Evolutionary conservation across 768 basidiomycete species (phyloP).

Genomic region (Cantharellus anzutake): DNA sequence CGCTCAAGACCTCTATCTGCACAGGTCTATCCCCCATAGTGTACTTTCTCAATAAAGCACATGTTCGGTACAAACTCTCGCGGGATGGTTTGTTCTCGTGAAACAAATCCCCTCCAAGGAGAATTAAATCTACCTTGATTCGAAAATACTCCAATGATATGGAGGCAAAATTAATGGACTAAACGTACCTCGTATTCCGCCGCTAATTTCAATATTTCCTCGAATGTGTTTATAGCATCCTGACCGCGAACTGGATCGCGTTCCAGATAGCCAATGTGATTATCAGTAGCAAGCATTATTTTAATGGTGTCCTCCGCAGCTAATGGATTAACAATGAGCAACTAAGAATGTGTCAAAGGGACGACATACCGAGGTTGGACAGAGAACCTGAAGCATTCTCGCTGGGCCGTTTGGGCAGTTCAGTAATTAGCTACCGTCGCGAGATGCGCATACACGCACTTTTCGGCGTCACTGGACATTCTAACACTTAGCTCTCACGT

Average conservation of each 20-base stretch:
- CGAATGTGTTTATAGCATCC: slow-evolving; percentile 90
- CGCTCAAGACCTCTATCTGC: slow-evolving; percentile 79
- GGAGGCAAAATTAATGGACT: slow-evolving; percentile 4
- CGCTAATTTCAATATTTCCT: slow-evolving; percentile 81
- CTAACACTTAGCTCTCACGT: too few species aligned
- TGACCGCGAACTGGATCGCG: slow-evolving; percentile 86
- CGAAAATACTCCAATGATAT: neutral
- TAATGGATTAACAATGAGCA: neutral
- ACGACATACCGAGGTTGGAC: too few species aligned
- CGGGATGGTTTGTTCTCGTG: slow-evolving; percentile 94
- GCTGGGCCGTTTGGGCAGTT: too few species aligned
- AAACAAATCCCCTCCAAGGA: slow-evolving; percentile 90
- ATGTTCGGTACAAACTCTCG: slow-evolving; percentile 74
- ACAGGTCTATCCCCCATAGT: slow-evolving; percentile 77
- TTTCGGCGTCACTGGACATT: too few species aligned
- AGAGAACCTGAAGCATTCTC: too few species aligned
- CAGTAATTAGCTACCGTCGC: too few species aligned
- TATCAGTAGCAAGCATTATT: slow-evolving; percentile 87
- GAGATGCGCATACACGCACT: too few species aligned
- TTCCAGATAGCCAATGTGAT: slow-evolving; percentile 89
- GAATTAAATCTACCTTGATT: slow-evolving; percentile 76
- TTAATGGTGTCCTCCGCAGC: slow-evolving; percentile 34
- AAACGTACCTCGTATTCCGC: slow-evolving; percentile 62
- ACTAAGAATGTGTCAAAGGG: too few species aligned
- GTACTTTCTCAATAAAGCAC: slow-evolving; percentile 78